These are phyloP conservation scores for Psilocybe cyanescens DNA, from an alignment of 768 basidiomycete genomes.

Conservation along the genomic window DNA sequence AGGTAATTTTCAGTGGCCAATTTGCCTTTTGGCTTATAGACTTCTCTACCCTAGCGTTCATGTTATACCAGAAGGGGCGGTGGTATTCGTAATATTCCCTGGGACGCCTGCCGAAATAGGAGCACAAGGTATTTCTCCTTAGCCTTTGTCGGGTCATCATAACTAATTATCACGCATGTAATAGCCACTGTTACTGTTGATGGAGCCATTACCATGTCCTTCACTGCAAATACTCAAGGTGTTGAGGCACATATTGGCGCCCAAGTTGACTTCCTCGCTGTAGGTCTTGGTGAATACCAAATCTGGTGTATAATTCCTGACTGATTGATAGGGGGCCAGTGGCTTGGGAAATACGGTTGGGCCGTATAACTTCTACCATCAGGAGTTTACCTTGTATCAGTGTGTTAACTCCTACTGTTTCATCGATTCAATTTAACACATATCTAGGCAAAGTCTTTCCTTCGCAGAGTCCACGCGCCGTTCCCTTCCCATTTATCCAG, in stretches of 20 bases:
- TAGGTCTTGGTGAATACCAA: background rate
- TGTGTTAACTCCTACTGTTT: background rate
- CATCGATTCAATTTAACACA: background rate
- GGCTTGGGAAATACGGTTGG: background rate
- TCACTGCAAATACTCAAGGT: background rate
- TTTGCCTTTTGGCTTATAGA: background rate
- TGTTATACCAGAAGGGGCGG: background rate
- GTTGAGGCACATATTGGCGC: background rate
- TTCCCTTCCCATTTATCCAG: no score
- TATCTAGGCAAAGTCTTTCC: background rate
- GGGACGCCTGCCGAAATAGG: background rate
- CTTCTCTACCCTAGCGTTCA: background rate
- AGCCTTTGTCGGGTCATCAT: background rate
- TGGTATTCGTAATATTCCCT: background rate
- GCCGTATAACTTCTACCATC: background rate
- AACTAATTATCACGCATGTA: background rate
- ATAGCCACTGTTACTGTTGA: background rate
- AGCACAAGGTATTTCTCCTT: background rate
- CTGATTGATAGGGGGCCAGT: background rate
- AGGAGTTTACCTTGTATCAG: background rate
- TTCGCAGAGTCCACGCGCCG: background rate
- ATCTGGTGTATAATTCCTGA: background rate
- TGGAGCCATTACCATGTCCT: background rate
- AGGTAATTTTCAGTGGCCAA: background rate
- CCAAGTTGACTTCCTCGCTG: background rate